Evolutionary conservation across 2,329 filamentous ascomycete species (phyloP).

Genomic region (Neurospora crassa): DNA sequence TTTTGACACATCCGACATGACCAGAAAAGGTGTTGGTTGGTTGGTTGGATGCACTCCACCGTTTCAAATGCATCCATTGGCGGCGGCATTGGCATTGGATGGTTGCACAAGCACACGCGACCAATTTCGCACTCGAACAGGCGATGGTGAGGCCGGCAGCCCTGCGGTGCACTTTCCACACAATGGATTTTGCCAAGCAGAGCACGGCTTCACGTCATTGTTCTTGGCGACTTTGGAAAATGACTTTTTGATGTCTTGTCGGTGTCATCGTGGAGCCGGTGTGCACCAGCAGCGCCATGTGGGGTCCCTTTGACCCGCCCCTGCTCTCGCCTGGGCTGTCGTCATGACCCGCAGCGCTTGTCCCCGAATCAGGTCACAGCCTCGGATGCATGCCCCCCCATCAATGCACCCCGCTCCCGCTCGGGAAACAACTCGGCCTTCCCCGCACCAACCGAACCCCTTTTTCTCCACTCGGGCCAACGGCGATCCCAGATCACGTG

Average conservation of each 20-base stretch:
- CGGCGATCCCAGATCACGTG: slow-evolving; percentile 11
- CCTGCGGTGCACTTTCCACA: neutral
- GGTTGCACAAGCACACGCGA: neutral
- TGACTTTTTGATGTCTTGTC: neutral
- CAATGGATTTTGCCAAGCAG: neutral
- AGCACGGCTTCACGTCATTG: neutral
- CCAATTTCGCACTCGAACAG: neutral
- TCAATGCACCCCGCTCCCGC: slow-evolving; percentile 10
- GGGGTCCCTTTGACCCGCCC: neutral
- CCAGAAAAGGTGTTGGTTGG: neutral
- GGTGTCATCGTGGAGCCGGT: neutral
- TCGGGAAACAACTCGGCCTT: neutral
- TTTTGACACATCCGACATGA: slow-evolving; percentile 6
- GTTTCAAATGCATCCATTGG: no score
- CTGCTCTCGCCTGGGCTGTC: neutral
- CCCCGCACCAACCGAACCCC: slow-evolving; percentile 2
- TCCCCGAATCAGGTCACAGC: slow-evolving; percentile 2
- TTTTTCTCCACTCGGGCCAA: neutral
- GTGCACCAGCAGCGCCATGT: neutral
- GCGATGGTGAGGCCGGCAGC: neutral
- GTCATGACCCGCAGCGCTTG: neutral
- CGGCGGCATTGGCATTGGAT: neutral
- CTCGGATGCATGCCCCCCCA: slow-evolving; percentile 7
- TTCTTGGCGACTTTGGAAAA: neutral
- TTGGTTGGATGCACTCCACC: neutral